A percentile compares a stretch with the other conserved stretches of the same genome.
Conservation (phyloP, 192 early-diverging fungal genomes). For the Umbelopsis isabellina region DNA sequence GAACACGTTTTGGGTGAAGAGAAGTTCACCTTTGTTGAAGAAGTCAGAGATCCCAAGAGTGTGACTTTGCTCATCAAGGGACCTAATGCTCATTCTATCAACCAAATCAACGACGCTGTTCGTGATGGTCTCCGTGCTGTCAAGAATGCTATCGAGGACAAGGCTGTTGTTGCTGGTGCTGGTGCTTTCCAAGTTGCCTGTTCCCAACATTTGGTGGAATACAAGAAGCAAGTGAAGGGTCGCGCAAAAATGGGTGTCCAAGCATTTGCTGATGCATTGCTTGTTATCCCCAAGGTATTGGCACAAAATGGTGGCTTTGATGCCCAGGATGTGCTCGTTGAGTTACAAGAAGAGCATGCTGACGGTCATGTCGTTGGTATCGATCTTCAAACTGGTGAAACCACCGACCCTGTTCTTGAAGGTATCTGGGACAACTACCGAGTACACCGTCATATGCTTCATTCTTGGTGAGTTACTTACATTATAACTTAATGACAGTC, state of each 20-base stretch:
- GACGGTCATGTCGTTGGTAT: conserved; percentile 92
- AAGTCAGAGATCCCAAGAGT: conserved; percentile 86
- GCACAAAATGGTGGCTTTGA: conserved; percentile 96
- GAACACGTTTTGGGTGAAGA: conserved; percentile 98
- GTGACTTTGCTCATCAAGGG: conserved; percentile 96
- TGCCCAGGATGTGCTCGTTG: conserved; percentile 93
- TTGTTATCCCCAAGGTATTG: conserved; percentile 96
- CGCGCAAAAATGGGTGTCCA: conserved; percentile 95
- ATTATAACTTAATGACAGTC: conserved; percentile 11
- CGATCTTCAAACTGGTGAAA: conserved; percentile 93
- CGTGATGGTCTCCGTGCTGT: conserved; percentile 98
- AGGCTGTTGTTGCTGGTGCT: conserved; percentile 86
- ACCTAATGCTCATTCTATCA: conserved; percentile 90
- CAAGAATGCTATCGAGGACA: conserved; percentile 98
- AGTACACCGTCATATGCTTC: conserved; percentile 93
- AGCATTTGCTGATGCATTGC: conserved; percentile 94
- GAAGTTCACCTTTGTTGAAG: conserved; percentile 99
- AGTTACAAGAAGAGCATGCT: conserved; percentile 88
- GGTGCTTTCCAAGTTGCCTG: conserved; percentile 96
- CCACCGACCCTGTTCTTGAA: conserved; percentile 87
- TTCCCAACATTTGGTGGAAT: conserved; percentile 81
- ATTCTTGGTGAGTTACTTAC: conserved; percentile 71
- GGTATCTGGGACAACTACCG: conserved; percentile 99
- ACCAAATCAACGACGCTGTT: conserved; percentile 96
- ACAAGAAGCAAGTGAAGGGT: conserved; percentile 88